Percentiles rank a stretch among this genome's conserved stretches.
phyloP scores from a whole-genome alignment of 1,284 basidiomycete genomes.

The Cutaneotrichosporon arboriforme region DNA sequence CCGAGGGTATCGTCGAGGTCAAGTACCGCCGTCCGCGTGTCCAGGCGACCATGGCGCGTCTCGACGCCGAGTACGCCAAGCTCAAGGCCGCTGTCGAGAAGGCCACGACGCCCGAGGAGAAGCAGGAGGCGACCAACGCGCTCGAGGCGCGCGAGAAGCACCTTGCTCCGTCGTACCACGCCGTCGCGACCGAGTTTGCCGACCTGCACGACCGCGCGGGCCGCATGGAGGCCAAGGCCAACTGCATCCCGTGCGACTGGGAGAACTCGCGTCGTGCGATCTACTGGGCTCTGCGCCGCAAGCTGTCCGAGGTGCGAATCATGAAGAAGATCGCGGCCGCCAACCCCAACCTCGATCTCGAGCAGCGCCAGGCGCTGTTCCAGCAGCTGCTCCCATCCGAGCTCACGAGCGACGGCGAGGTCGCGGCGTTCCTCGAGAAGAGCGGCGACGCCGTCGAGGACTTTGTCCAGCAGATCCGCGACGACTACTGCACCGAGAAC shows the following conservation, averaged over 20 bases:
- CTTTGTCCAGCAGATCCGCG: slow-evolving; percentile 34
- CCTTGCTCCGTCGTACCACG: slow-evolving; percentile 84
- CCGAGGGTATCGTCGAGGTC: slow-evolving; percentile 93
- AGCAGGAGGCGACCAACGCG: slow-evolving; percentile 61
- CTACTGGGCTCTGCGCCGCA: slow-evolving; percentile 83
- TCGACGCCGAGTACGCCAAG: slow-evolving; percentile 76
- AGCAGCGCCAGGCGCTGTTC: slow-evolving; percentile 41
- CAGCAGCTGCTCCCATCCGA: slow-evolving; percentile 39
- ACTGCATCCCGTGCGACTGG: slow-evolving; percentile 76
- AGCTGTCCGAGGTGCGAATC: slow-evolving; percentile 51
- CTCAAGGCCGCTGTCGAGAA: slow-evolving; percentile 78
- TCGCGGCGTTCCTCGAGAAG: slow-evolving; percentile 47
- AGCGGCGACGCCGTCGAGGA: slow-evolving; percentile 33
- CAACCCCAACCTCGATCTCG: slow-evolving; percentile 44
- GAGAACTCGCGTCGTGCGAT: slow-evolving; percentile 84
- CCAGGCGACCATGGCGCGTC: slow-evolving; percentile 82
- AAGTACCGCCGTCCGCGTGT: slow-evolving; percentile 81
- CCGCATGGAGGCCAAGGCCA: slow-evolving; percentile 97
- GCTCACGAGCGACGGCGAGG: slow-evolving; percentile 34
- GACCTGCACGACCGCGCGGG: slow-evolving; percentile 90
- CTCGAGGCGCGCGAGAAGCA: slow-evolving; percentile 74
- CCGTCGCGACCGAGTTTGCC: slow-evolving; percentile 88
- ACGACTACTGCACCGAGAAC: slow-evolving; percentile 40
- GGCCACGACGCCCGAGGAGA: slow-evolving; percentile 65
- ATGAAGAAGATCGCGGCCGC: slow-evolving; percentile 45